Percentiles rank a stretch among this genome's conserved stretches.
These are phyloP conservation scores for Boeremia exigua DNA, from an alignment of 2,329 filamentous ascomycete species.

Conservation along the genomic window DNA sequence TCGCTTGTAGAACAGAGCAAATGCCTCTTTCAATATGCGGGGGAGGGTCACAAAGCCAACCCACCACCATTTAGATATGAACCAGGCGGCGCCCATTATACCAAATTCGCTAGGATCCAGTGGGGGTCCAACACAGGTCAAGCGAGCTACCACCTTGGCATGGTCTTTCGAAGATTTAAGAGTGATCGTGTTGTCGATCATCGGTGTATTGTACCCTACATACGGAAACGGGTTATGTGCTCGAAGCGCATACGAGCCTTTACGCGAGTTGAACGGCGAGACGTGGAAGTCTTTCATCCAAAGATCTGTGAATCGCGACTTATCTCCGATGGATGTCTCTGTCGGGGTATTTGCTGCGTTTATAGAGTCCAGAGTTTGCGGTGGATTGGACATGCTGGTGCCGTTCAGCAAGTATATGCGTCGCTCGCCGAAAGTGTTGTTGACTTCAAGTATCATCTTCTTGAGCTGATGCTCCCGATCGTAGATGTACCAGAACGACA, in stretches of 20 bases:
- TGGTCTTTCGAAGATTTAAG: conserved; percentile 66
- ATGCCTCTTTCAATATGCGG: conserved; percentile 68
- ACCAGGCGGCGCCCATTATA: conserved; percentile 51
- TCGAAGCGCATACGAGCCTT: conserved; percentile 56
- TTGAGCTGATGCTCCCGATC: conserved; percentile 61
- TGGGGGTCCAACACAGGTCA: conserved; percentile 61
- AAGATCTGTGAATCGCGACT: conserved; percentile 54
- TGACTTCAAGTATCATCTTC: conserved; percentile 74
- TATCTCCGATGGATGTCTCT: conserved; percentile 3
- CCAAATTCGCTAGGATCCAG: conserved; percentile 59
- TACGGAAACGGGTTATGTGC: conserved; percentile 54
- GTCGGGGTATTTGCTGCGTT: conserved; percentile 8
- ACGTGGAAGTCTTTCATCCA: conserved; percentile 79
- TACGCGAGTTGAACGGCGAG: conserved; percentile 71
- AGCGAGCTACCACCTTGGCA: conserved; percentile 66
- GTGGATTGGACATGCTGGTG: conserved; percentile 37
- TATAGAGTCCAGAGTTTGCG: conserved; percentile 22
- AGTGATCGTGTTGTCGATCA: conserved; percentile 66
- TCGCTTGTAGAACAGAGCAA: conserved; percentile 61
- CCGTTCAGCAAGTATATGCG: conserved; percentile 67
- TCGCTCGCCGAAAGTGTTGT: conserved; percentile 77
- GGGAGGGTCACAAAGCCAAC: conserved; percentile 70
- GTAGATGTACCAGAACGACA: conserved; percentile 83
- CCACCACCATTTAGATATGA: conserved; percentile 69
- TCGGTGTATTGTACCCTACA: conserved; percentile 34